Evolutionary conservation across 371 early-diverging fungal species (phyloP).

Genomic region (Coemansia linderi): DNA sequence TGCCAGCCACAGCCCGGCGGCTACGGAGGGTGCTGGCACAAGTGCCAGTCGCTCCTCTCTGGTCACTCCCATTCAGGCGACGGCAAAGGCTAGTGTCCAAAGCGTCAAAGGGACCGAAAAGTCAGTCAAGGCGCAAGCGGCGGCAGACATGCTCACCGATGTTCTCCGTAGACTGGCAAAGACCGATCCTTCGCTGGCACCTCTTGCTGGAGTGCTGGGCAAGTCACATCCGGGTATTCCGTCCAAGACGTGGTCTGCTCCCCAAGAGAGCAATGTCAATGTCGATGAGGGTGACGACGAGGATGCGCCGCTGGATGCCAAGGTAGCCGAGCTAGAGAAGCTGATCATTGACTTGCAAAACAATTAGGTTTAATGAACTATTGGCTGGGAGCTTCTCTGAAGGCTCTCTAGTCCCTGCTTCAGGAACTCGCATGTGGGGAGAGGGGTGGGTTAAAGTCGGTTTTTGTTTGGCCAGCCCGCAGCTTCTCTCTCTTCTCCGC

Average conservation of each 20-base stretch:
- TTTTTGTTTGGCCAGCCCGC: too few species aligned
- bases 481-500: background rate
- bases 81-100: background rate
- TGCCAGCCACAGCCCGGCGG: background rate
- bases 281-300: conserved; percentile 2
- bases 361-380: background rate
- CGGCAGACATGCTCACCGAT: conserved; percentile 43
- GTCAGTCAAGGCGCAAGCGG: conserved; percentile 45
- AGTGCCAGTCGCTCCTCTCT: too few species aligned
- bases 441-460: background rate
- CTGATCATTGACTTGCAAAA: conserved; percentile 40
- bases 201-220: conserved; percentile 18
- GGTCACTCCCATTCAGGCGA: background rate
- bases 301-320: conserved; percentile 42
- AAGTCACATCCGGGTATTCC: background rate
- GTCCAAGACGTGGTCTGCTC: background rate
- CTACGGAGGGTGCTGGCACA: background rate
- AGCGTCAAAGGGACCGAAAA: background rate
- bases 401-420: background rate
- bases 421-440: background rate
- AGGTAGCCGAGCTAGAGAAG: conserved; percentile 47
- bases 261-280: background rate
- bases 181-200: conserved; percentile 26
- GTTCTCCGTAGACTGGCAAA: conserved; percentile 37
- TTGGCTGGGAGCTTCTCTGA: too few species aligned